Base-by-base conservation (phyloP, 2,329 filamentous ascomycete species). In the Fusarium buxicola region DNA sequence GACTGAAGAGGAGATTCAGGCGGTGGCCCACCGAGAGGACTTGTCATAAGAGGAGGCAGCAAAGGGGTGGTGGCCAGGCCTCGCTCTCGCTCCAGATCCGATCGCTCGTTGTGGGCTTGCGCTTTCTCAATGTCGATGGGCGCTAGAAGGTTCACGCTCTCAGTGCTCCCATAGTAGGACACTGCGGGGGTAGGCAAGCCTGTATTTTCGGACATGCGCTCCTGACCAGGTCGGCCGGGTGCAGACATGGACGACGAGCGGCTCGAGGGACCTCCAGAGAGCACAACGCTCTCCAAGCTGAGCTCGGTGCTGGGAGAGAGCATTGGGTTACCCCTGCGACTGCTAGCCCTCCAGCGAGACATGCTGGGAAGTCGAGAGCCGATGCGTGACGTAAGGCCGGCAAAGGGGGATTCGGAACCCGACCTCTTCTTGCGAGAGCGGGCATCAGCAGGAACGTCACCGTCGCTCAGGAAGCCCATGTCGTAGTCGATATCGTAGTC, bases 1-100 rank as follows among this genome's bases (percentile, higher is more conserved):
- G 92, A 96, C 75, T 96, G 92, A 24, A 96, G 80, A n/a, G 94
- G 92, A 8, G 92, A 96, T 56, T 91, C 85, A 28, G 89, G 81
- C 2, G 84, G 83, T 1, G 87, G 83, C 36, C 86, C 76, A 39
- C 80, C 77, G 30, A 83, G 78, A 18, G 82, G 77, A 52, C 86
- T 84, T 25, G 86, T 88, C 80, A 96, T 85, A 31, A 95, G 82
- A 1, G 94, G 94, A 8, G 94, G 94, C 3, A 97, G 82, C 8
- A 97, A 83, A 34, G 94, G 94, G 3, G 94, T 97, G 5, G 90
- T 90, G 0, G 92, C 90, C 67, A 91, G 73, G 38, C 79, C 77
- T 44, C 85, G 83, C 78, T 78, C 87, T 74, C 78, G 88, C 78
- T 78, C 87, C 76, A 77, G 85, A 75, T 68, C 86, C 72, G 68